These are phyloP conservation scores for Zygnema cylindricum DNA, from an alignment of 139 green algal species.

Conservation along the genomic window DNA sequence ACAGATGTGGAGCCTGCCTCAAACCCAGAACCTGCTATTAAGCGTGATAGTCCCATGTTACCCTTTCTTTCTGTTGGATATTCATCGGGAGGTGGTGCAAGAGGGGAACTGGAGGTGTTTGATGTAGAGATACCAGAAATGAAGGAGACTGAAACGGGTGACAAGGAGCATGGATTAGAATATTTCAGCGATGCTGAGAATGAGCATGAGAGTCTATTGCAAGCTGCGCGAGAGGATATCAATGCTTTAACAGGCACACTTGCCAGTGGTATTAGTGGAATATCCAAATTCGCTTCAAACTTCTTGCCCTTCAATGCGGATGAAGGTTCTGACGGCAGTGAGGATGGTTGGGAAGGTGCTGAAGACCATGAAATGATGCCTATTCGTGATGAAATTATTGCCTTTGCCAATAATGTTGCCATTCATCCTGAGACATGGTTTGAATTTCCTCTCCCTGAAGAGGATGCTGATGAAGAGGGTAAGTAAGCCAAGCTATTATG, in stretches of 20 bases:
- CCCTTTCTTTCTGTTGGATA: not conserved
- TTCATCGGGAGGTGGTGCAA: not conserved
- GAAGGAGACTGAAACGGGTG: not conserved
- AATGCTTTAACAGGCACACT: conserved; percentile 32
- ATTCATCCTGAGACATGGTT: conserved; percentile 62
- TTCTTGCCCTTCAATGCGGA: conserved; percentile 14
- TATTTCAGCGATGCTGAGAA: conserved; percentile 37
- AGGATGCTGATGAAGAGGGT: conserved; percentile 36
- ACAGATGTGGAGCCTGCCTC: not conserved
- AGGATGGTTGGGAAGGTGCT: conserved; percentile 30
- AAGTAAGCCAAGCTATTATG: not conserved
- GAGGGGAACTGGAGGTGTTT: not conserved
- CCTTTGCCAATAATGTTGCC: conserved; percentile 48
- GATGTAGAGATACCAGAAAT: not conserved
- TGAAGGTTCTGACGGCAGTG: conserved; percentile 30
- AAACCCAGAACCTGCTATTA: not conserved
- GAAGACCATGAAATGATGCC: conserved; percentile 24
- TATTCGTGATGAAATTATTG: conserved; percentile 48
- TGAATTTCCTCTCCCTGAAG: conserved; percentile 51
- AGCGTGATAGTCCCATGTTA: not conserved
- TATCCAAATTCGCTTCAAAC: conserved; percentile 30
- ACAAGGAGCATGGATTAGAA: not conserved
- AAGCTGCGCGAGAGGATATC: conserved; percentile 38
- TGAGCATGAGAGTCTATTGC: conserved; percentile 14
- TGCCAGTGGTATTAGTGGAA: conserved; percentile 24